Evolutionary conservation across 139 green algal species (phyloP).

Genomic region (Chlamydomonas sp.): DNA sequence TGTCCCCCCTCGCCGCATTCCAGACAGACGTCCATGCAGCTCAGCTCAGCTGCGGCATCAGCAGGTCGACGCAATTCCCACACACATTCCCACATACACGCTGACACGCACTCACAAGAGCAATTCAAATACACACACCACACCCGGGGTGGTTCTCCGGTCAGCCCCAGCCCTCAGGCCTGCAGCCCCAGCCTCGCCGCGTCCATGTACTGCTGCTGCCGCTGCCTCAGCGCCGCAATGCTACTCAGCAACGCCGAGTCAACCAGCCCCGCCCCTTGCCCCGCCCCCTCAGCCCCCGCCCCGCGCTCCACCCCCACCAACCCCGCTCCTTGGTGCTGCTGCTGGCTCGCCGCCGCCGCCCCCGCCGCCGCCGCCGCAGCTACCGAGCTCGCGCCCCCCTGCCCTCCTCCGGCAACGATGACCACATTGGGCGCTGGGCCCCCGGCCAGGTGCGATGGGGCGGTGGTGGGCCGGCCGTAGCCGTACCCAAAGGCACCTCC

Average conservation of each 20-base stretch:
- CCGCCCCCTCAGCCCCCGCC: background rate
- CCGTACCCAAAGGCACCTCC: background rate
- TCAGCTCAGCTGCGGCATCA: too few relatives aligned
- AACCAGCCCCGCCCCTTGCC: background rate
- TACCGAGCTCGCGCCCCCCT: background rate
- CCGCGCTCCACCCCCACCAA: background rate
- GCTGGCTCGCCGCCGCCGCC: background rate
- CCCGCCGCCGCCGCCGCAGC: constrained; percentile 9
- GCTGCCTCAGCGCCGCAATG: constrained; percentile 44
- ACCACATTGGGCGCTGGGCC: background rate
- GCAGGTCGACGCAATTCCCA: too few relatives aligned
- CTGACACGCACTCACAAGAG: too few relatives aligned
- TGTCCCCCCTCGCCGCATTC: too few relatives aligned
- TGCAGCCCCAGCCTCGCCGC: constrained; percentile 23
- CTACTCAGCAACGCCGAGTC: constrained; percentile 16
- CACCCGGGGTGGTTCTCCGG: too few relatives aligned
- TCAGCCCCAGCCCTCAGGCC: background rate
- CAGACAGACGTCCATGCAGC: too few relatives aligned
- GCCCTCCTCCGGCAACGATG: constrained; percentile 11
- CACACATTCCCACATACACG: too few relatives aligned
- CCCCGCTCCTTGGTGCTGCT: background rate
- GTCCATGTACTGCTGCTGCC: constrained; percentile 50
- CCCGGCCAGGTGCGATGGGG: constrained; percentile 6
- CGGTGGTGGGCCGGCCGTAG: background rate
- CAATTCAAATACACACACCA: too few relatives aligned